A percentile compares a stretch with the other conserved stretches of the same genome.
phyloP scores from a whole-genome alignment of 345 rosid genomes.

The Toxicodendron radicans region DNA sequence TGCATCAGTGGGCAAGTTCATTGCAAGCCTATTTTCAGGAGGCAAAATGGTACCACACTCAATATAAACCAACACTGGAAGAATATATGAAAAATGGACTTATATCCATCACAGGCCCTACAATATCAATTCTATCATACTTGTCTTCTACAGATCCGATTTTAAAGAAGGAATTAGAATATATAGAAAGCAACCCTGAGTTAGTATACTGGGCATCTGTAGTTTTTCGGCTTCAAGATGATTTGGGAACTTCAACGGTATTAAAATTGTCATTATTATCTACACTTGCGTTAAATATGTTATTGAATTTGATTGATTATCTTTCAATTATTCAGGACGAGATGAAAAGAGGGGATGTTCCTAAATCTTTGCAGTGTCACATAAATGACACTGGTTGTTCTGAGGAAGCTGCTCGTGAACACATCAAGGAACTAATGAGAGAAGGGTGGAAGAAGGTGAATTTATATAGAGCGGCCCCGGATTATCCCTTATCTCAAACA shows the following conservation, averaged over 20 bases:
- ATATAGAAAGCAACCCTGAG: neutral
- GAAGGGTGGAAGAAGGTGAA: conserved; percentile 28
- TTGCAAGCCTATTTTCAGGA: conserved; percentile 20
- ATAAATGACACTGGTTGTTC: conserved; percentile 34
- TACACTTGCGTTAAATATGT: neutral
- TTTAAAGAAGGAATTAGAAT: neutral
- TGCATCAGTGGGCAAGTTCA: conserved; percentile 20
- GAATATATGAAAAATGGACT: conserved; percentile 26
- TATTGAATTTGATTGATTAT: too few relatives aligned
- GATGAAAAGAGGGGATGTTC: conserved; percentile 29
- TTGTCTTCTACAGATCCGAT: neutral
- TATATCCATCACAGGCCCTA: conserved; percentile 18
- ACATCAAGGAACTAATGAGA: conserved; percentile 16
- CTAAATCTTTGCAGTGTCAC: conserved; percentile 37
- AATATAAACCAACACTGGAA: conserved; percentile 1
- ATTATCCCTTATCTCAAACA: neutral
- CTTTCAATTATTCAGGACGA: conserved; percentile 18
- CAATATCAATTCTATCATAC: conserved; percentile 6
- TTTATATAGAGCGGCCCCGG: too few relatives aligned
- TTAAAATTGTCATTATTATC: neutral
- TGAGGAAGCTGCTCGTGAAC: conserved; percentile 26
- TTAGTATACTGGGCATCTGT: conserved; percentile 5
- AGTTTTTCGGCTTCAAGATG: conserved; percentile 22
- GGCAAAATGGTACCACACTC: conserved; percentile 23
- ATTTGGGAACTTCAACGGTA: conserved; percentile 25